Evolutionary conservation across 108 stramenopile species (phyloP), one percentile per base, ranked within the genome.

Genomic region (Cyclotella atomus): DNA sequence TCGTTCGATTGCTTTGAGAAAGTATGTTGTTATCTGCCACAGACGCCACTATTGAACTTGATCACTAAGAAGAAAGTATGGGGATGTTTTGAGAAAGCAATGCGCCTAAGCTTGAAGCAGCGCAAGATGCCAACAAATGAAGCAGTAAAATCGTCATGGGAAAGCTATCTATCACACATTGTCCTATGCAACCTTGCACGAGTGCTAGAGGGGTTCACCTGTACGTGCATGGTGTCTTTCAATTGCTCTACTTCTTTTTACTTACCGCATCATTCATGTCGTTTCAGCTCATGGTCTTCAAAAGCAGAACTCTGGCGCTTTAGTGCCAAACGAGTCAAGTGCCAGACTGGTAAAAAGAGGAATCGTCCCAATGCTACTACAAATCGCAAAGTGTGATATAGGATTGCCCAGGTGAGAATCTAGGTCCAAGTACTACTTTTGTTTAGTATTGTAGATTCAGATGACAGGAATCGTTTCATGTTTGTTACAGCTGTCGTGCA

Each of bases 301-400:
- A 9, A 41, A 41, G 38, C 12, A 9, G 12, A 12, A 12, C 38
- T 12, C 6, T 32, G 52, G n/a, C 6, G 6, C 34, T n/a, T 27
- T 59, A 32, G 59, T 20, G 15, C 59, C 59, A 19, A 59, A 27
- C 20, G 23, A 24, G 20, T 30, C 33, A 5, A 17, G 32, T 34
- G 59, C 10, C 20, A 59, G 33, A 34, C 30, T 59, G 30, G 28
- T 59, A 29, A 59, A 59, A 59, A 59, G 59, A 59, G 59, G 59
- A 10, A 30, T 33, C 17, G 34, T 59, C 15, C 59, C 59, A 34
- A 29, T 59, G 27, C 30, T 59, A 34, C 29, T 59, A 30, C 19
- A 59, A 28, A 59, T 59, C 2, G 59, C 59, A 0, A 59, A 59
- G 34, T 20, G 19, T 35, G 59, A 33, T 28, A 7, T 59, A 0